Percentiles rank a stretch among this genome's conserved stretches.
Conservation (phyloP, 306 rosid genomes). For the Senna tora region DNA sequence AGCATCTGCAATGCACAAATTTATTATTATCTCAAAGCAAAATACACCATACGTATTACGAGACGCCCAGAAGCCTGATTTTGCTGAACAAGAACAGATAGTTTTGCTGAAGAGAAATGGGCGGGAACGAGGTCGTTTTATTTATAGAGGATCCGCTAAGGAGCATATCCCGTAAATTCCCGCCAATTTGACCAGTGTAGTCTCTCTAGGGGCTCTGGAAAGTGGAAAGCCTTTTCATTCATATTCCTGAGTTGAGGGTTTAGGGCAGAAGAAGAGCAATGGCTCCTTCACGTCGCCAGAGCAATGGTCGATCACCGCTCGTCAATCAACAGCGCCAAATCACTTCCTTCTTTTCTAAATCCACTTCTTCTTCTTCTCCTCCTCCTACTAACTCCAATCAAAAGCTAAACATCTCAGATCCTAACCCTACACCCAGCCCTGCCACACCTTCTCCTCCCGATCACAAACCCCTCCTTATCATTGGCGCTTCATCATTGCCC, state of each 20-base stretch:
- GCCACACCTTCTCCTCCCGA: slow-evolving; percentile 67
- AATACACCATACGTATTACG: too few relatives aligned
- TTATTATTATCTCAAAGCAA: too few relatives aligned
- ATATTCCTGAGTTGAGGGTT: too few relatives aligned
- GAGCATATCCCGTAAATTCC: slow-evolving; percentile 32
- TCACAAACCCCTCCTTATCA: slow-evolving; percentile 55
- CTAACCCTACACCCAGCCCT: slow-evolving; percentile 39
- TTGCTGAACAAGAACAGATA: too few relatives aligned
- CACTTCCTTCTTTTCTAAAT: slow-evolving; percentile 83
- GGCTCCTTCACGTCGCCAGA: slow-evolving; percentile 64
- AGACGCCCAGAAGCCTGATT: too few relatives aligned
- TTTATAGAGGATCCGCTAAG: too few relatives aligned
- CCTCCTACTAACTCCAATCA: slow-evolving; percentile 38
- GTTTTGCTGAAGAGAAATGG: too few relatives aligned
- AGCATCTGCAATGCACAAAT: too few relatives aligned
- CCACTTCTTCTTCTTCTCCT: slow-evolving; percentile 37
- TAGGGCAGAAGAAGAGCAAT: slow-evolving; percentile 30
- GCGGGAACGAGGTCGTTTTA: too few relatives aligned
- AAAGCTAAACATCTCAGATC: slow-evolving; percentile 22
- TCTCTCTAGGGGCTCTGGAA: too few relatives aligned
- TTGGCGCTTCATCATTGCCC: slow-evolving; percentile 48
- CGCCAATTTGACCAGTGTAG: slow-evolving; percentile 36
- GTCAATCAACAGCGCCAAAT: slow-evolving; percentile 82
- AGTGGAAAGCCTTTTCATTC: too few relatives aligned
- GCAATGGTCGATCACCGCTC: slow-evolving; percentile 78